Base-by-base conservation (phyloP, 805 yeast genomes). In the Kregervanrija fluxuum region DNA sequence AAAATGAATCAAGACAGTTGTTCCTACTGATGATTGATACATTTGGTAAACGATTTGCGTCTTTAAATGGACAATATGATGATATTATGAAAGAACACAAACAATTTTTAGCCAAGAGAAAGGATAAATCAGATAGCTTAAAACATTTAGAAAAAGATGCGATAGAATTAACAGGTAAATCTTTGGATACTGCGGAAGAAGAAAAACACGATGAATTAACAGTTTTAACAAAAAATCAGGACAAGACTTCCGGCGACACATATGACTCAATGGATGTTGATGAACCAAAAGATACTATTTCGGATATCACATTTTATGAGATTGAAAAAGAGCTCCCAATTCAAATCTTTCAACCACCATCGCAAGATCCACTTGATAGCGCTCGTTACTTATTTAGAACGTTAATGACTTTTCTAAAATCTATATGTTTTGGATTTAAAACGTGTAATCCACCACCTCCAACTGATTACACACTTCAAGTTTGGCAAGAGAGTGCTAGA, bases 301-400 rank as follows among this genome's bases (percentile, higher is more conserved):
- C 50, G 2, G 41, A 54, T 2, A 16, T 67, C 30, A 73, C 74
- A 28, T 65, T 72, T 41, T 66, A 69, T 49, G 80, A 75, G 40
- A 60, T 79, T 13, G 71, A 68, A 44, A 63, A 68, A 46, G 62
- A 67, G 34, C 61, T 71, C 3, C 91, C 95, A 3, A 82, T 90
- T 14, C 65, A 78, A 17, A 62, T 83, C 1, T 65, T 77, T 9
- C 77, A 77, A 33, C 71, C 65, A 3, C 58, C 73, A 0, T 67
- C 71, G 15, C 67, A 77, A 30, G 91, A 85, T 51, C 86, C 90
- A 11, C 68, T 87, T 43, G 88, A 88, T 54, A 96, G 90, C 59
- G 91, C 96, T 1, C 77, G 95, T 37, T 86, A 85, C 54, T 67
- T 93, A 30, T 88, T 89, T 74, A 78, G 91, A 51, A 89, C 95